Evolutionary conservation across 352 stramenopile genomes (phyloP), one percentile per base, ranked within the genome.

Genomic region (Pythium angustatum): DNA sequence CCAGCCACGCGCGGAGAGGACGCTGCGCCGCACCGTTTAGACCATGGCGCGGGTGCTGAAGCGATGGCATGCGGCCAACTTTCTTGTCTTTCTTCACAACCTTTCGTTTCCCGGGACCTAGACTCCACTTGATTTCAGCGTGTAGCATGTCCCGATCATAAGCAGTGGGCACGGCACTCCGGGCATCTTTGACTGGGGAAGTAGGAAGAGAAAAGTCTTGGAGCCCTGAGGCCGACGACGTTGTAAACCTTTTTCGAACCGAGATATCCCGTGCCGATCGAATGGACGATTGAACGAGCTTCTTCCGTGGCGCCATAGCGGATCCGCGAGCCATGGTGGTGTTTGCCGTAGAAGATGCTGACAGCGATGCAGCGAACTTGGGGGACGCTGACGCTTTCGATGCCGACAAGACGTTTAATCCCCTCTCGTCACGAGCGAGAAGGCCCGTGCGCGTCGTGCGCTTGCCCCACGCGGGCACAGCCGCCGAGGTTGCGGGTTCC

Each of bases 81-180:
- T 75, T 75, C 58, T 72, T 75, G 15, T 72, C 68, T 31, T 75
- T 75, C 55, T 70, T 70, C 10, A 61, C 64, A 17, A 64, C 45
- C 45, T 72, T 75, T 15, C 68, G 68, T 38, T 69, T 75, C 3
- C 40, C 62, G 24, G 68, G 57, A 10, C 63, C 68, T 9, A 38
- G 2, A 17, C 51, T 69, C 68, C 68, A 75, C 28, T 65, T 68
- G 31, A 75, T 71, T 22, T 75, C 68, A 15, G 48, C 30, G 40
- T 53, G 48, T n/a, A n/a, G n/a, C 21, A 48, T 49, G 31, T 47
- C 49, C 17, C 64, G 55, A 41, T 64, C 64, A 31, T 57, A 14
- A 0, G 12, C 24, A 33, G 36, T 9, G 50, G 44, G 19, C 12
- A 50, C 40, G 15, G 48, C 3, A n/a, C 40, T 34, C 1, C 22